A percentile compares a stretch with the other conserved stretches of the same genome.
Evolutionary conservation across 768 basidiomycete genomes (phyloP).

Genomic region (Chalciporus sphaerocephalus): DNA sequence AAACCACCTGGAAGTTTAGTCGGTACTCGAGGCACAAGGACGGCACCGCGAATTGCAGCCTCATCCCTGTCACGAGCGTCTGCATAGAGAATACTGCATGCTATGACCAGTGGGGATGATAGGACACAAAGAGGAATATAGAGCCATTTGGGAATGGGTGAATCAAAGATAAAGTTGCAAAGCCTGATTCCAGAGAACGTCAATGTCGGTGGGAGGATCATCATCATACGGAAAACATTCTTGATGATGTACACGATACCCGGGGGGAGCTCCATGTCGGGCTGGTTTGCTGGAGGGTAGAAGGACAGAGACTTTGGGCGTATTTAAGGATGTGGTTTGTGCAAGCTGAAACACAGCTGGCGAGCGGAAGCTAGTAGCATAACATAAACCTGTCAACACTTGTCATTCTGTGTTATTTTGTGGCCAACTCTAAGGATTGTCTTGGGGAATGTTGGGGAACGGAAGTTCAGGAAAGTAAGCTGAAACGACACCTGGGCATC

Average conservation of each 20-base stretch:
- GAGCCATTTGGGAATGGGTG: constrained; percentile 14
- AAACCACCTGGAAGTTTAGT: constrained; percentile 37
- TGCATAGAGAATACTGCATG: constrained; percentile 11
- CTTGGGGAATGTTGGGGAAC: too few species aligned
- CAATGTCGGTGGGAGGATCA: constrained; percentile 18
- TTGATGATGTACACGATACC: constrained; percentile 27
- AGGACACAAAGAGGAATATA: constrained; percentile 13
- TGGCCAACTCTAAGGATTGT: too few species aligned
- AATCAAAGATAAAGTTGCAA: constrained; percentile 3
- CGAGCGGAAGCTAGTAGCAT: too few species aligned
- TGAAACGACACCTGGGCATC: too few species aligned
- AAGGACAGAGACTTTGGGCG: background rate
- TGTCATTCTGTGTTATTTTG: too few species aligned
- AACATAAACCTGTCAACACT: too few species aligned
- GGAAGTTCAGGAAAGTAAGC: too few species aligned
- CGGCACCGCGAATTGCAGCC: constrained; percentile 24
- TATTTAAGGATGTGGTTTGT: too few species aligned
- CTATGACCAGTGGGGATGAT: constrained; percentile 24
- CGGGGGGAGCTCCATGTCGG: constrained; percentile 32
- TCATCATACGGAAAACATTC: constrained; percentile 22
- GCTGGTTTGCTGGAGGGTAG: background rate
- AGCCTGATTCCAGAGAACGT: constrained; percentile 14
- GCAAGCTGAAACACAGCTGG: too few species aligned
- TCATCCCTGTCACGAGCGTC: constrained; percentile 12
- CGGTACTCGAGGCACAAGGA: constrained; percentile 31